Conservation (phyloP, 768 basidiomycete species). For the Xerocomus potaroensis region DNA sequence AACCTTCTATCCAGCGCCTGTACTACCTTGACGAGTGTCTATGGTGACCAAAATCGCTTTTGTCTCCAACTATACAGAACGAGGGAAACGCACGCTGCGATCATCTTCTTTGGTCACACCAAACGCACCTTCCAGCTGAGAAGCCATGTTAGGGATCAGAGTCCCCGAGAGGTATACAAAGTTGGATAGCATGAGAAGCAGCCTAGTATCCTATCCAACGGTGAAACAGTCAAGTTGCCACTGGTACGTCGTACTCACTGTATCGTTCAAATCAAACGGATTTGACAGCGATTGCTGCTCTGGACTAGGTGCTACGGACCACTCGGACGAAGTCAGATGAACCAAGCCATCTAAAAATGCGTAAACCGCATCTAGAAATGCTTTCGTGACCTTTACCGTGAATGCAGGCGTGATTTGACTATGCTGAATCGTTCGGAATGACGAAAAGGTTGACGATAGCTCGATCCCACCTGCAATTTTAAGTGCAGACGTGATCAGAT, state of each 20-base stretch:
- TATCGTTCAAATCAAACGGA: conserved; percentile 54
- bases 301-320: conserved; percentile 31
- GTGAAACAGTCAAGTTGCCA: neutral
- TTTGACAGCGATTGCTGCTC: conserved; percentile 22
- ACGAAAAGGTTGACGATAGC: conserved; percentile 41
- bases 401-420: conserved; percentile 60
- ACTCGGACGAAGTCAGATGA: conserved; percentile 70
- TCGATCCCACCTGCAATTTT: conserved; percentile 79
- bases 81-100: conserved; percentile 45
- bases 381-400: conserved; percentile 68
- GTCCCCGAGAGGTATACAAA: conserved; percentile 68
- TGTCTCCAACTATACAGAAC: neutral
- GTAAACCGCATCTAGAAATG: conserved; percentile 83
- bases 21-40: conserved; percentile 75
- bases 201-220: conserved; percentile 67
- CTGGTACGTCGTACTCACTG: conserved; percentile 39
- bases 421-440: conserved; percentile 54
- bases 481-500: conserved; percentile 70
- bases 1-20: conserved; percentile 83
- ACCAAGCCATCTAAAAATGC: conserved; percentile 84
- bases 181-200: conserved; percentile 88
- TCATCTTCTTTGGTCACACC: conserved; percentile 70
- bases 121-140: conserved; percentile 74
- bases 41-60: neutral
- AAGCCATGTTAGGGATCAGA: conserved; percentile 75